phyloP scores from a whole-genome alignment of 441 rosid species.

The Mallotus japonicus region DNA sequence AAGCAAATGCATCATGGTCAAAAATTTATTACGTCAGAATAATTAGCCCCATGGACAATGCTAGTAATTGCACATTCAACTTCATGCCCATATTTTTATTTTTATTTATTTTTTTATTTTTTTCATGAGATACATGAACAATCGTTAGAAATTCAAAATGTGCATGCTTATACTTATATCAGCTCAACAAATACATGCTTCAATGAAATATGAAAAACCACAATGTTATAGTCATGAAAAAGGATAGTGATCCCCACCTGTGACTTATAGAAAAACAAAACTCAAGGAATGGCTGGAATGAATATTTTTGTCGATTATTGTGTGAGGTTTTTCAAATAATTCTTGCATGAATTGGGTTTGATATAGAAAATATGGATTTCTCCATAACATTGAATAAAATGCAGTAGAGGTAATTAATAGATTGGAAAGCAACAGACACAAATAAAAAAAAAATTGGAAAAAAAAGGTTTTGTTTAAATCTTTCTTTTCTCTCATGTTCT shows the following conservation, averaged over 20 bases:
- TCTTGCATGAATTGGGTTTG: neutral
- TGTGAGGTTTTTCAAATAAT: neutral
- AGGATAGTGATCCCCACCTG: slow-evolving; percentile 5
- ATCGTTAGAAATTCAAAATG: too few species aligned
- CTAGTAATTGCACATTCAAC: too few species aligned
- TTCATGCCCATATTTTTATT: too few species aligned
- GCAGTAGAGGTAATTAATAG: neutral
- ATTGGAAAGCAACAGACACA: neutral
- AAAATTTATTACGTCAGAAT: too few species aligned
- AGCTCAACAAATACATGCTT: too few species aligned
- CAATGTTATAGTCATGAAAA: neutral
- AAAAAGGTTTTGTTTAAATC: neutral
- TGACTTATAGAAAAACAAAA: neutral
- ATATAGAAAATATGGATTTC: too few species aligned
- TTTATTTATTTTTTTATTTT: too few species aligned
- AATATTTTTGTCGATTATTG: too few species aligned
- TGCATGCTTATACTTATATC: too few species aligned
- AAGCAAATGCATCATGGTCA: too few species aligned
- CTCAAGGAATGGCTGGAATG: neutral
- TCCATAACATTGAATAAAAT: neutral
- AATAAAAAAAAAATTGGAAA: neutral
- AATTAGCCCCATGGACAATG: too few species aligned
- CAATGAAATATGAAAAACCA: neutral
- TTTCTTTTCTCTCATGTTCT: neutral
- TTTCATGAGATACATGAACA: too few species aligned